Evolutionary conservation across 2,329 filamentous ascomycete species (phyloP).

Genomic region (Phialophora expanda): DNA sequence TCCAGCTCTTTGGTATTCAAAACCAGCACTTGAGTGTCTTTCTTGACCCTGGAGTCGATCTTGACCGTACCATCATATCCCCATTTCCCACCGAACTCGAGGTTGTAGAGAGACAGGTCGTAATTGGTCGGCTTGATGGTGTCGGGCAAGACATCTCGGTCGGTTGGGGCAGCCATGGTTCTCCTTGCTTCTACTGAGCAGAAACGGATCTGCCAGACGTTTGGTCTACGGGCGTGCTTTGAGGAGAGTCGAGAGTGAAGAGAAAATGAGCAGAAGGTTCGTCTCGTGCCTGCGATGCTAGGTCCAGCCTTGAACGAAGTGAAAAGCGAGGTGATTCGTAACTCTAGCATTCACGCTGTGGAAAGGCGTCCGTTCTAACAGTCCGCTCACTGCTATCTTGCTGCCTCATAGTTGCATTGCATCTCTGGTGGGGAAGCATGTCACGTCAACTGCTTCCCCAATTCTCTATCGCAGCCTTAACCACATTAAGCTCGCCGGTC

Average conservation of each 20-base stretch:
- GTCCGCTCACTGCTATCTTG: slow-evolving; percentile 1
- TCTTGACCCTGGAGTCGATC: slow-evolving; percentile 75
- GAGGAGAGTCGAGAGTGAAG: not conserved
- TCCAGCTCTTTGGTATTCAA: slow-evolving; percentile 87
- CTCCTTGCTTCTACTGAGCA: slow-evolving; percentile 49
- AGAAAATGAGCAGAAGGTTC: slow-evolving; percentile 24
- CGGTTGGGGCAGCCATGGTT: slow-evolving; percentile 50
- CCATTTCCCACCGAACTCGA: slow-evolving; percentile 75
- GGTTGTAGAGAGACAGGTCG: slow-evolving; percentile 75
- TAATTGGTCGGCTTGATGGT: slow-evolving; percentile 83
- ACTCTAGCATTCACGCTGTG: slow-evolving; percentile 31
- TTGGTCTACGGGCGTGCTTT: not conserved
- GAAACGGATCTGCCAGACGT: slow-evolving; percentile 40
- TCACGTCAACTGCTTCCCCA: not conserved
- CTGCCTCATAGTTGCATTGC: slow-evolving; percentile 36
- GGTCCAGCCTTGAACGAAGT: slow-evolving; percentile 36
- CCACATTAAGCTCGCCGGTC: slow-evolving; percentile 51
- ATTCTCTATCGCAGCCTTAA: slow-evolving; percentile 13
- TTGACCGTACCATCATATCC: slow-evolving; percentile 83
- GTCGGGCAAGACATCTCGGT: slow-evolving; percentile 55
- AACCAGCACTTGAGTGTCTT: slow-evolving; percentile 74
- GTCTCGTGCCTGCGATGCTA: slow-evolving; percentile 24
- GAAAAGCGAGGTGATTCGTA: slow-evolving; percentile 26
- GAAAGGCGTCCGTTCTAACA: slow-evolving; percentile 5
- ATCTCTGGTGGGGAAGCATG: slow-evolving; percentile 5